Evolutionary conservation across 1,284 basidiomycete species (phyloP).

Genomic region (Leccinum pachyderme): DNA sequence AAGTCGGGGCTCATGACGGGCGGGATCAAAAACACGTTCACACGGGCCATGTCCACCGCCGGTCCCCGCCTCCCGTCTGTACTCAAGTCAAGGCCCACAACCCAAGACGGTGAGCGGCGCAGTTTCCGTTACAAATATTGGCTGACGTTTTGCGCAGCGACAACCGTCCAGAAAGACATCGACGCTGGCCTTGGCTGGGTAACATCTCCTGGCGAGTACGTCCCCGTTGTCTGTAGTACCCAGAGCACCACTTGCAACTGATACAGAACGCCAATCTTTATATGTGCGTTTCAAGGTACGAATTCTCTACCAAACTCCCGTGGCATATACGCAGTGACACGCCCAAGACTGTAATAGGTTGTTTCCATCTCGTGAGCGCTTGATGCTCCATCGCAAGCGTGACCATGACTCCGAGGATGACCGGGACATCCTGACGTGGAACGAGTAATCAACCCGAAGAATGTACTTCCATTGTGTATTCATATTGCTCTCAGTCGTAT

Average conservation of each 20-base stretch:
- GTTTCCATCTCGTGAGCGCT: slow-evolving; percentile 65
- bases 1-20: slow-evolving; percentile 23
- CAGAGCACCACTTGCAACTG: slow-evolving; percentile 6
- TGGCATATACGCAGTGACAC: not conserved
- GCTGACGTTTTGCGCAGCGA: slow-evolving; percentile 11
- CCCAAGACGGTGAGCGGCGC: slow-evolving; percentile 47
- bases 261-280: slow-evolving; percentile 30
- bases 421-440: slow-evolving; percentile 72
- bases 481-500: slow-evolving; percentile 58
- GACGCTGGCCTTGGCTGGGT: slow-evolving; percentile 27
- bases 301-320: not conserved
- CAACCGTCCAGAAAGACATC: slow-evolving; percentile 24
- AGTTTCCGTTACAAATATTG: not conserved
- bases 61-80: slow-evolving; percentile 49
- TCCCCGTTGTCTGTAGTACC: not conserved
- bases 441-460: slow-evolving; percentile 36
- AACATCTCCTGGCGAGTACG: slow-evolving; percentile 32
- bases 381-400: slow-evolving; percentile 69
- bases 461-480: not conserved
- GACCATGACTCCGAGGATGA: slow-evolving; percentile 65
- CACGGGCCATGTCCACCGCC: slow-evolving; percentile 18
- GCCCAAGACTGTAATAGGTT: slow-evolving; percentile 63
- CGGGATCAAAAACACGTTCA: not conserved
- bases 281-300: slow-evolving; percentile 31
- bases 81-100: slow-evolving; percentile 49